Evolutionary conservation across 179 eudicot species (phyloP).

Genomic region (Amaranthus tricolor): DNA sequence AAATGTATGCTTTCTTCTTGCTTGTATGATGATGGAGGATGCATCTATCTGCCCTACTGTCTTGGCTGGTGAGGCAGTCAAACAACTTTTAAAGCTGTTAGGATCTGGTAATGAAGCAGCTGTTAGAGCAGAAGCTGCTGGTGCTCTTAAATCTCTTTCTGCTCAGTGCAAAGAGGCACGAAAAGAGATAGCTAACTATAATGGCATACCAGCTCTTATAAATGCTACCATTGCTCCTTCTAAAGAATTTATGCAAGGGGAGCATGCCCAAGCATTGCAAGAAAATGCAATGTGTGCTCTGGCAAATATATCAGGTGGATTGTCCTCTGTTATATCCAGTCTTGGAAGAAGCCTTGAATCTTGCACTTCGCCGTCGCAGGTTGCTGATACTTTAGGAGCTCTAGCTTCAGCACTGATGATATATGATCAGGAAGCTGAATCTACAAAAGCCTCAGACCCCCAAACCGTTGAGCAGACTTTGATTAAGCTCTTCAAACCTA

Average conservation of each 20-base stretch:
- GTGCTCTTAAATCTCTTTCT: conserved; percentile 92
- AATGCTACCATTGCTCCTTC: conserved; percentile 99
- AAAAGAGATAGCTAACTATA: conserved; percentile 67
- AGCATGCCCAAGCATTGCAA: conserved; percentile 91
- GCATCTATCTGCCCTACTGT: conserved; percentile 70
- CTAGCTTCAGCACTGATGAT: conserved; percentile 98
- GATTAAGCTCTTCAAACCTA: conserved; percentile 77
- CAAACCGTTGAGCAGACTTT: conserved; percentile 72
- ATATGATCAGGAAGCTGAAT: conserved; percentile 78
- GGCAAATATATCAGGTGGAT: conserved; percentile 98
- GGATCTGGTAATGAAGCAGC: conserved; percentile 86
- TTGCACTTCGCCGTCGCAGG: conserved; percentile 80
- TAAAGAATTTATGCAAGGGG: conserved; percentile 97
- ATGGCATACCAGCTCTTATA: conserved; percentile 86
- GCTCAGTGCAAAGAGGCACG: conserved; percentile 88
- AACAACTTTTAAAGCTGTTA: conserved; percentile 82
- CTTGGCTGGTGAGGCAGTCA: conserved; percentile 71
- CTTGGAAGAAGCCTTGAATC: conserved; percentile 97
- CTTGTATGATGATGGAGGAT: conserved; percentile 91
- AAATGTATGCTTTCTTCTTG: conserved; percentile 89
- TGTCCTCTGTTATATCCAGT: conserved; percentile 90
- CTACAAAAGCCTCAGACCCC: conserved; percentile 72
- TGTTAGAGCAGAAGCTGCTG: conserved; percentile 97
- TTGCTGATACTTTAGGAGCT: conserved; percentile 97
- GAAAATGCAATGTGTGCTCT: conserved; percentile 99